Evolutionary conservation across 2,329 filamentous ascomycete species (phyloP), one percentile per base, ranked within the genome.

Genomic region (Pestalotiopsis sp.): DNA sequence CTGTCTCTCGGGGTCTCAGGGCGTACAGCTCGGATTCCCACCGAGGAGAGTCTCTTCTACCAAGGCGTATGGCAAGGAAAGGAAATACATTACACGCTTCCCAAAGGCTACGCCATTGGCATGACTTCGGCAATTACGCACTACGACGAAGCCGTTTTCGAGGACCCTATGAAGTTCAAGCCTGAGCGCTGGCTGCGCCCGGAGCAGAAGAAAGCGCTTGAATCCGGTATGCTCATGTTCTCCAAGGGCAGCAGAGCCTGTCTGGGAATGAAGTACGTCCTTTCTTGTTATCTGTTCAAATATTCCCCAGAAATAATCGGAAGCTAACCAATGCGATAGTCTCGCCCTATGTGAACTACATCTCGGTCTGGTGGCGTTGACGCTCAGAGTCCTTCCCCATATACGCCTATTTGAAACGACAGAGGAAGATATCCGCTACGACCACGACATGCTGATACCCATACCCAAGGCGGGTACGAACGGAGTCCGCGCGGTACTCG

Each of bases 381-480:
- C 66, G 1, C 67, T 76, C 27, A 70, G 75, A 9, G 74, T 75
- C 9, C 58, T 76, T 11, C 76, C 76, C 3, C 71, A 73, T 49
- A 70, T 76, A 69, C 69, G 61, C n/a, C 69, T 78, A 17, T 69
- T 72, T 56, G 64, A 71, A 41, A 72, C 72, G 3, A 70, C 68
- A n/a, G 45, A 67, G 36, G 67, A 73, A n/a, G 76, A 78, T 57
- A 68, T 78, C 13, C 71, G 68, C 13, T 77, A 77, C 52, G 74
- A 77, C 20, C 72, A 75, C 36, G 75, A 77, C 66, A 69, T 74
- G 72, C 68, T 77, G 6, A 63, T 74, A 7, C 70, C 73, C 9
- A 63, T 70, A 60, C 69, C 72, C 2, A 68, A 63, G n/a, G 60
- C 38, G 2, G 62, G 59, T 2, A 68, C 59, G 7, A 68, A 69